A percentile compares a stretch with the other conserved stretches of the same genome.
phyloP scores from a whole-genome alignment of 352 stramenopile species.

The Thraustotheca clavata region DNA sequence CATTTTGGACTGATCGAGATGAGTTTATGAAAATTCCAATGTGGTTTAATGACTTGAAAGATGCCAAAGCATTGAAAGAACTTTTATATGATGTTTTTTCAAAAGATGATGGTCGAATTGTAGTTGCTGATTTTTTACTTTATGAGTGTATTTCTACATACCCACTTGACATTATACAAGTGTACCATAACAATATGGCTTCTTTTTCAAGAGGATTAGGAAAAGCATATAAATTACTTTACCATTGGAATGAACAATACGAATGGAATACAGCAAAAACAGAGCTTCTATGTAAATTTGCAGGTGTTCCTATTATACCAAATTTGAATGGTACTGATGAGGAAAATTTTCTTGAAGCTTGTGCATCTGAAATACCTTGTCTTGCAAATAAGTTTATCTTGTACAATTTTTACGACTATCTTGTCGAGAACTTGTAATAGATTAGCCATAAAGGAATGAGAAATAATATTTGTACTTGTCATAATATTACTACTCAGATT shows the following conservation, averaged over 20 bases:
- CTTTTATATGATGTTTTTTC: slow-evolving; percentile 8
- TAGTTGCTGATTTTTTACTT: neutral
- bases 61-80: neutral
- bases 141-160: slow-evolving; percentile 1
- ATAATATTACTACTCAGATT: too few species aligned
- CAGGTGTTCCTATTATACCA: neutral
- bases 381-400: neutral
- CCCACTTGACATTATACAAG: neutral
- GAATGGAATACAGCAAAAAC: neutral
- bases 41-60: neutral
- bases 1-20: neutral
- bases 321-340: neutral
- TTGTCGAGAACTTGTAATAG: neutral
- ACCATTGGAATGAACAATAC: neutral
- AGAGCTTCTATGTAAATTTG: neutral
- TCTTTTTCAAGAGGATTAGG: slow-evolving; percentile 4
- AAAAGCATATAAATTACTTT: neutral
- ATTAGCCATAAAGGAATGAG: too few species aligned
- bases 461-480: too few species aligned
- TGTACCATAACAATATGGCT: neutral
- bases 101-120: neutral
- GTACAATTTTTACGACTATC: slow-evolving; percentile 11
- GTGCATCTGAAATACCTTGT: neutral
- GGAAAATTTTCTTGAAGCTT: neutral
- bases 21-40: neutral